Evolutionary conservation across 192 early-diverging fungal genomes (phyloP), one percentile per base, ranked within the genome.

Genomic region (Funneliformis geosporum): DNA sequence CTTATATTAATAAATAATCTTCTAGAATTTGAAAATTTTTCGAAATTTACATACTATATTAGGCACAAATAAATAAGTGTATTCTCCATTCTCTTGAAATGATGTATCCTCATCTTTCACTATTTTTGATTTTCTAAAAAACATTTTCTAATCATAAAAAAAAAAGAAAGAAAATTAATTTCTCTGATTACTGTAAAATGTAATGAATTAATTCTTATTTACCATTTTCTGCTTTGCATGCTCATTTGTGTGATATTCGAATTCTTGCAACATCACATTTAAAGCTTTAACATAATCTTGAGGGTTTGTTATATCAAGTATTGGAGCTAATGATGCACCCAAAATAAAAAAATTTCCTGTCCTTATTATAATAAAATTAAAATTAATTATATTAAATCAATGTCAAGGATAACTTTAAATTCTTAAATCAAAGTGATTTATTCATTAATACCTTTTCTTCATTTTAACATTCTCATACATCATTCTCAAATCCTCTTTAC

Each of bases 281-380:
- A 91, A 84, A 16, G 91, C 88, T 73, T 90, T 90, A 5, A 91
- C 84, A 79, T 90, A 92, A 80, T 92, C 91, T 8, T 82, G 74
- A 12, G 90, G 86, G 33, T 88, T 91, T 2, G 85, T 87, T 68
- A 91, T 90, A 46, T 90, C 90, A 38, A 92, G 80, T 73, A 92
- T 89, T 5, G 88, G 87, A 21, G 89, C 91, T 33, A 92, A 81
- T 44, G 90, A 91, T 12, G 86, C 78, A n/a, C 91, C 91, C 14
- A 92, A 86, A 73, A 87, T 89, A 82, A 90, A 91, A 82, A 90
- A 92, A 33, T 88, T 84, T 23, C 84, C 85, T 44, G 91, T 88
- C 60, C 86, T 87, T 44, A n/a, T 42, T 50, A 44, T 27, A 62
- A 79, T n/a, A 25, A 28, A 64, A 67, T 8, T n/a, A 39, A 38